Conservation (phyloP, 2,329 filamentous ascomycete genomes). For the Fusarium sp. region DNA sequence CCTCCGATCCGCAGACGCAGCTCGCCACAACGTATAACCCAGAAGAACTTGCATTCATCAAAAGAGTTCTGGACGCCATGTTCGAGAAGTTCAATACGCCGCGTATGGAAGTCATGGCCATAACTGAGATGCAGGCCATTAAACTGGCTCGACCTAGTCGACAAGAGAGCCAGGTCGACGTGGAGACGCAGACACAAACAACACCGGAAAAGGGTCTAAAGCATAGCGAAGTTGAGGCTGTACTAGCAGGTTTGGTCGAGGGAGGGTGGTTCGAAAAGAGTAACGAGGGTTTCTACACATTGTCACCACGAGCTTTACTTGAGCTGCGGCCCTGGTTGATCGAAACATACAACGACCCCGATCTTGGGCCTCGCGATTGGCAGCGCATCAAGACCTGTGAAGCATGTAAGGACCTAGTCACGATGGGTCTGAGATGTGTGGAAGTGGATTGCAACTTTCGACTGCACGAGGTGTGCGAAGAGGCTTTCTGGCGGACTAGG, state of each 20-base stretch:
- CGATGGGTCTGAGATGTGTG: constrained; percentile 81
- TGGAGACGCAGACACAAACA: constrained; percentile 52
- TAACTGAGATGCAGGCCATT: constrained; percentile 82
- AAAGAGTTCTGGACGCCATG: constrained; percentile 88
- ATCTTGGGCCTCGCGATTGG: constrained; percentile 69
- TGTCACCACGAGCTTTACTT: constrained; percentile 83
- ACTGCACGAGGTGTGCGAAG: constrained; percentile 81
- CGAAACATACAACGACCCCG: constrained; percentile 88
- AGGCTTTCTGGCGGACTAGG: constrained; percentile 78
- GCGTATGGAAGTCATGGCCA: constrained; percentile 84
- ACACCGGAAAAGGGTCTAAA: constrained; percentile 71
- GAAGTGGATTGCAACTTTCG: constrained; percentile 75
- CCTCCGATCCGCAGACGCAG: constrained; percentile 86
- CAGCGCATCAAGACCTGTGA: constrained; percentile 87
- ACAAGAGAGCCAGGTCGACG: constrained; percentile 50
- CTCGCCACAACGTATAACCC: constrained; percentile 83
- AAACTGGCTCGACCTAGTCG: constrained; percentile 71
- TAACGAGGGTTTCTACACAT: constrained; percentile 75
- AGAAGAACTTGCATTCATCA: constrained; percentile 91
- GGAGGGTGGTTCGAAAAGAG: constrained; percentile 90
- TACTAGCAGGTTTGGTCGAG: constrained; percentile 76
- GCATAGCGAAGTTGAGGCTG: constrained; percentile 79
- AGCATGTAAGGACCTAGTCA: constrained; percentile 91
- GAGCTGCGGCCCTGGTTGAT: constrained; percentile 87
- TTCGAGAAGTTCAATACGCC: constrained; percentile 89